Base-by-base conservation (phyloP, 129 eudicot genomes). In the Lonicera japonica region DNA sequence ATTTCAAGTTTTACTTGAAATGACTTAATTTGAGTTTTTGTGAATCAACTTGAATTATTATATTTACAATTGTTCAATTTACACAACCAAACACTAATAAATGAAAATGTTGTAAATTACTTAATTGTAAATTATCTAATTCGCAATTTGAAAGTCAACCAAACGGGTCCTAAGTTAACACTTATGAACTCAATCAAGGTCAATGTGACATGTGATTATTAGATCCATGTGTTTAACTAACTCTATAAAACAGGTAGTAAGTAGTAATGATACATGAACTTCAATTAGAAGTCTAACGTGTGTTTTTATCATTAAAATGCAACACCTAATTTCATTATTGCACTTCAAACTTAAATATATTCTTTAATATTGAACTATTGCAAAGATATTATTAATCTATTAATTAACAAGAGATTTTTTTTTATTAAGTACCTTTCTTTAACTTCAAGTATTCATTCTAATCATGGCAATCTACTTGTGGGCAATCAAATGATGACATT, bases 381-480 rank as follows among this genome's bases (percentile, higher is more conserved):
- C n/a, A 29, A 29, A 29, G 36, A 2, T 29, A 29, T 2, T 29
- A 29, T n/a, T 29, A 29, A 6, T 29, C 2, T 29, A 2, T 29
- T 29, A n/a, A 29, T 29, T 29, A 29, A 29, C 51, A 21, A 64
- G 46, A 48, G 51, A 11, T 15, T 22, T 17, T 17, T 25, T 34
- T 45, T 45, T 1, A 48, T 6, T 21, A 2, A n/a, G n/a, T n/a
- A 22, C 67, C 62, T 62, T 25, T 61, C 82, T 61, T 65, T 50
- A 52, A 21, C 46, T 64, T 59, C 67, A 57, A 65, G 75, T 66
- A 73, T 63, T 59, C 55, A 65, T 61, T 57, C 53, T 63, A 66
- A 67, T 79, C 64, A 65, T 61, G 58, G 52, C 47, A 53, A 67
- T 50, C 66, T 56, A 73, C 47, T 60, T 53, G 29, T n/a, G 18